phyloP scores from a whole-genome alignment of 192 early-diverging fungal genomes.

The Thoreauomyces humboldtii region DNA sequence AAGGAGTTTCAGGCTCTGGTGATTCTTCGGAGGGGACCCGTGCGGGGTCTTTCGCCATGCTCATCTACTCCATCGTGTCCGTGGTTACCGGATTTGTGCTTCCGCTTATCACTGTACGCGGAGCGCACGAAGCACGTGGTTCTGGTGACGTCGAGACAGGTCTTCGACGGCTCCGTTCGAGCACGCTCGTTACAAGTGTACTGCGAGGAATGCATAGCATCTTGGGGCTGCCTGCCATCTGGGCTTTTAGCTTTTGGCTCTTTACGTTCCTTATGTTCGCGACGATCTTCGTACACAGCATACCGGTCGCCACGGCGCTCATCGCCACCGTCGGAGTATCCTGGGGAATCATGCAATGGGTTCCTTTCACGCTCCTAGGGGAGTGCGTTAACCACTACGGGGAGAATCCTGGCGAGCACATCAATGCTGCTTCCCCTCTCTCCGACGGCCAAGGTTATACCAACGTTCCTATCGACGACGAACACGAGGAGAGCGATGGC shows the following conservation, averaged over 20 bases:
- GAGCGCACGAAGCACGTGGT: constrained; percentile 6
- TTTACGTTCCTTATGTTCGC: constrained; percentile 66
- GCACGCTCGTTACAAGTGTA: not conserved
- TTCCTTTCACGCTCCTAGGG: constrained; percentile 89
- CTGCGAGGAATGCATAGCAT: not conserved
- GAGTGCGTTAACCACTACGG: constrained; percentile 45
- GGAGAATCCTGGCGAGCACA: not conserved
- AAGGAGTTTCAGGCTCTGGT: constrained; percentile 29
- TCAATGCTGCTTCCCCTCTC: not conserved
- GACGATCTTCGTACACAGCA: constrained; percentile 60
- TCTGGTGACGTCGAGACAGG: not conserved
- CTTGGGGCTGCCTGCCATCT: constrained; percentile 52
- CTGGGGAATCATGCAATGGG: constrained; percentile 89
- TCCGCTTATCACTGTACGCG: constrained; percentile 47
- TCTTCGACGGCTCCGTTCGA: not conserved
- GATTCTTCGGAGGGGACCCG: constrained; percentile 54
- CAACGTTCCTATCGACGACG: constrained; percentile 25
- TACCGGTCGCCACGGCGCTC: constrained; percentile 61
- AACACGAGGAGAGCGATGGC: constrained; percentile 13
- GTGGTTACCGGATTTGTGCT: constrained; percentile 59
- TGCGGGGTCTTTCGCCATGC: constrained; percentile 81
- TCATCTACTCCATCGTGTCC: constrained; percentile 74
- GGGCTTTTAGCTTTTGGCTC: constrained; percentile 67
- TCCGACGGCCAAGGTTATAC: constrained; percentile 15
- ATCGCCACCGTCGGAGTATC: constrained; percentile 75